These are phyloP conservation scores for Verticillium longisporum DNA, from an alignment of 2,329 filamentous ascomycete genomes.

Conservation along the genomic window DNA sequence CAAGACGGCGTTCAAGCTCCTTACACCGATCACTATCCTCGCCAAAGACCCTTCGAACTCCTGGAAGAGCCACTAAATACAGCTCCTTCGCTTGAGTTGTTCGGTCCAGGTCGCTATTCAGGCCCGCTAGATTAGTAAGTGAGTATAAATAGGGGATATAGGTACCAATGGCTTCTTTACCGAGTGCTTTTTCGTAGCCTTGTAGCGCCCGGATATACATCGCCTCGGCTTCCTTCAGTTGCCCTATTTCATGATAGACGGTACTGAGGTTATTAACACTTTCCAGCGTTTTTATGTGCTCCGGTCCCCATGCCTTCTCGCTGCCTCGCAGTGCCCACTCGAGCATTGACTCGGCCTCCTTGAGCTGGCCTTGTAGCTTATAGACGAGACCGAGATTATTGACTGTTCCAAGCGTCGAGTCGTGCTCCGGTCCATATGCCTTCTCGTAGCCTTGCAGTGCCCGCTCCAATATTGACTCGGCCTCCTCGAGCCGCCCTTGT, in stretches of 20 bases:
- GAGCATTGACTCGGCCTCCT: conserved; percentile 19
- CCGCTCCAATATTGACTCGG: conserved; percentile 18
- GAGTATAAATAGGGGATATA: not conserved
- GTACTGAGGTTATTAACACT: too few species aligned
- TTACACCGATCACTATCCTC: not conserved
- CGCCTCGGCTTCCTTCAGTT: too few species aligned
- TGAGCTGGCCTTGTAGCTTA: conserved; percentile 10
- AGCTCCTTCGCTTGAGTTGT: not conserved
- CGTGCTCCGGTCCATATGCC: conserved; percentile 9
- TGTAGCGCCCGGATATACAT: too few species aligned
- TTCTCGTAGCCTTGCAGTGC: conserved; percentile 20
- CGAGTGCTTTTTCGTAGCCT: conserved; percentile 12
- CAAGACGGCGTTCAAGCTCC: not conserved
- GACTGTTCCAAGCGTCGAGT: not conserved
- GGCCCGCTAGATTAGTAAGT: too few species aligned
- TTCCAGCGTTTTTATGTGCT: too few species aligned
- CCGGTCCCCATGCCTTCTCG: too few species aligned
- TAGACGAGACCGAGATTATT: conserved; percentile 21
- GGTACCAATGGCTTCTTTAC: not conserved
- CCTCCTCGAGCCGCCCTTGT: conserved; percentile 16
- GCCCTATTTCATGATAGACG: too few species aligned
- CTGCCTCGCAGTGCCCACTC: conserved; percentile 17
- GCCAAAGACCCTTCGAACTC: not conserved
- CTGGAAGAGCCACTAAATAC: not conserved
- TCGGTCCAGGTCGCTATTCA: not conserved